Evolutionary conservation across 73 alveolate genomes (phyloP).

Genomic region (Effrenium voratum): DNA sequence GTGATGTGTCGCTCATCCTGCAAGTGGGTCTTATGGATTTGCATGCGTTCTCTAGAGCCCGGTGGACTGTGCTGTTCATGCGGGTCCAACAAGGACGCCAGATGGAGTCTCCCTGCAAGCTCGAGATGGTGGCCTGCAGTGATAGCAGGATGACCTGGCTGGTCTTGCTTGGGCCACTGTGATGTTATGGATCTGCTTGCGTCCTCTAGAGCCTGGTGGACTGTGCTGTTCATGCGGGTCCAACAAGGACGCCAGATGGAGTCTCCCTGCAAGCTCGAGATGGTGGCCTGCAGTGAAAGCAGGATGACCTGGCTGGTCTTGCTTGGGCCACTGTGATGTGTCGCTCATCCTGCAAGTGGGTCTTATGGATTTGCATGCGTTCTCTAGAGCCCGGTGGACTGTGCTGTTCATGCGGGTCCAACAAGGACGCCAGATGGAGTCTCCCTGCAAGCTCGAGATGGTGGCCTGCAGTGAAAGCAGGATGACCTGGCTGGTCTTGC

Average conservation of each 20-base stretch:
- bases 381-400: slow-evolving; percentile 20
- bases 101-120: not conserved
- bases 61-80: not conserved
- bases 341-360: too few species aligned
- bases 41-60: slow-evolving; percentile 19
- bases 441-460: not conserved
- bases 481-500: not conserved
- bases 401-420: slow-evolving; percentile 6
- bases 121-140: not conserved
- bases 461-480: not conserved
- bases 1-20: too few species aligned
- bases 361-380: not conserved
- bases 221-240: not conserved
- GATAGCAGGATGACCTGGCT: not conserved
- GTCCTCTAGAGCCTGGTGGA: not conserved
- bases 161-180: not conserved
- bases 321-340: too few species aligned
- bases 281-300: too few species aligned
- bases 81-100: slow-evolving; percentile 35
- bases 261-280: not conserved
- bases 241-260: not conserved
- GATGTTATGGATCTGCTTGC: not conserved
- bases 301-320: too few species aligned
- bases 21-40: too few species aligned
- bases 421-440: slow-evolving; percentile 4